A percentile compares a stretch with the other conserved stretches of the same genome.
Conservation (phyloP, 2,329 filamentous ascomycete genomes). For the Fusarium coicis region DNA sequence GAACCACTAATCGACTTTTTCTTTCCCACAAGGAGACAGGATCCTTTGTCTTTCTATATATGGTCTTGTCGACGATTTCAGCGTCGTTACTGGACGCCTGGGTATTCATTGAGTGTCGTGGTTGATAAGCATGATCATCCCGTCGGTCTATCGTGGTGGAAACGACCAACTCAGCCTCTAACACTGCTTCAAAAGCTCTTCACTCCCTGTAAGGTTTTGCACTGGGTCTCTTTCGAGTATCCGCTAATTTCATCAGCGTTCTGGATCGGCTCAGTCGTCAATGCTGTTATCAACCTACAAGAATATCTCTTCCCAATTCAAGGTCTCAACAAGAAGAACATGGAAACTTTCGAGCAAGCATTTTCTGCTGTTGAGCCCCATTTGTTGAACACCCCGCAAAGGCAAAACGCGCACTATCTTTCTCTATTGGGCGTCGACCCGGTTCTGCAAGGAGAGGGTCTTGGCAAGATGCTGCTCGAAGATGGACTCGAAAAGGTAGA, state of each 20-base stretch:
- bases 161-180: neutral
- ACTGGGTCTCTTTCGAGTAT: rapidly evolving
- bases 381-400: neutral
- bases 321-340: neutral
- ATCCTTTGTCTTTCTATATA: neutral
- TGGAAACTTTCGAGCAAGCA: neutral
- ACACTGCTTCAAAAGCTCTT: neutral
- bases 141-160: conserved; percentile 9
- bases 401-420: neutral
- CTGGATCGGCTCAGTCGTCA: neutral
- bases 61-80: conserved; percentile 6
- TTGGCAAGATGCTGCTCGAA: neutral
- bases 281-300: neutral
- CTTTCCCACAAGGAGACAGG: neutral
- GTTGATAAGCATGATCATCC: conserved; percentile 4
- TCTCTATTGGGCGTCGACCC: neutral
- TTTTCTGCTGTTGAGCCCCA: neutral
- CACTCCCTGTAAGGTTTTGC: neutral
- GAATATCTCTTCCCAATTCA: neutral
- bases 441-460: neutral
- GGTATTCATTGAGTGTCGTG: conserved; percentile 3
- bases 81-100: conserved; percentile 6
- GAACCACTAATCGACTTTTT: conserved; percentile 8
- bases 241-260: neutral
- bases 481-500: conserved; percentile 4